Evolutionary conservation across 2,329 filamentous ascomycete genomes (phyloP), one percentile per base, ranked within the genome.

Genomic region (Pseudogymnoascus sp.): DNA sequence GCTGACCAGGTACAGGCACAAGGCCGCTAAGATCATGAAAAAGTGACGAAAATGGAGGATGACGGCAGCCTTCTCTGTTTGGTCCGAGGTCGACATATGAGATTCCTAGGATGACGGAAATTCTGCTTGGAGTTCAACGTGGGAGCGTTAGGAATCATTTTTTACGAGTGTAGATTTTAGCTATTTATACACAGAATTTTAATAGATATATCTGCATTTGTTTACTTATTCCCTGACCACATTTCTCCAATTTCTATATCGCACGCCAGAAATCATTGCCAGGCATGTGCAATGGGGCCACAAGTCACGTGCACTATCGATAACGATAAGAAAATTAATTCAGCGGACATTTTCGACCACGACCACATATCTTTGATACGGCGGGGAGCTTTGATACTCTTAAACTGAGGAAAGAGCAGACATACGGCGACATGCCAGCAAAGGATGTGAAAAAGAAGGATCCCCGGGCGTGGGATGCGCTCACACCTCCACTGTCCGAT

Each of bases 401-500:
- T 26, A 56, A 56, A 6, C 28, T 33, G n/a, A 56, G 28, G 10
- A 56, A 56, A 56, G 16, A 56, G 16, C 11, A 33, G 50, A 56
- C 10, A 56, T 33, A 56, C 50, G 16, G 50, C 50, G 28, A 56
- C n/a, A 56, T 56, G 50, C 50, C 50, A 19, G n/a, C 50, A 56
- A 56, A 56, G 50, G 28, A 56, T 56, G 50, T 56, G 50, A 56
- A 28, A 28, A 81, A 79, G 75, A 78, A 78, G 72, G 78, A 81
- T 62, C 74, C 78, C 61, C 75, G 84, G 67, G 80, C 79, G 28
- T 93, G 89, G 86, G 84, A 88, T 70, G 84, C 83, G 12, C 78
- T 92, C 62, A 88, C 84, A 1, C 89, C 89, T 14, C 78, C 87
- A 5, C 78, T 92, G 33, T 89, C 89, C 65, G 82, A 88, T 84